Conservation (phyloP, 805 yeast species). For the Barnettozyma pratensis region DNA sequence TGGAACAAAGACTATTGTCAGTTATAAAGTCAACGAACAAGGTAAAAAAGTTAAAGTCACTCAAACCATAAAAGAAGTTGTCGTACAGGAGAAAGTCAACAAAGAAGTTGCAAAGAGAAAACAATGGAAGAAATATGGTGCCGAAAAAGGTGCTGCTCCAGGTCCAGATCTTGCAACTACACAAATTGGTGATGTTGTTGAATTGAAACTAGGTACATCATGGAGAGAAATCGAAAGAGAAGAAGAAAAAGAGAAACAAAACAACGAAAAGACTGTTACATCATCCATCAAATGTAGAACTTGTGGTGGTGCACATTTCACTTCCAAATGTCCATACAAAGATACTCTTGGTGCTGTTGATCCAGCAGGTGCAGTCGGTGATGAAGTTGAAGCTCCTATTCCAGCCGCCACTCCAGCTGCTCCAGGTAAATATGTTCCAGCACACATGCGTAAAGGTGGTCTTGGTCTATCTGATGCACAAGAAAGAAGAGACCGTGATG, state of each 20-base stretch:
- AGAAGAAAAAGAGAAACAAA: constrained; percentile 41
- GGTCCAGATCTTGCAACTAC: constrained; percentile 92
- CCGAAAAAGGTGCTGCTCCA: constrained; percentile 62
- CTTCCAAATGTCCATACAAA: constrained; percentile 93
- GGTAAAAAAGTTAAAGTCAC: constrained; percentile 86
- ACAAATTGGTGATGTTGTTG: constrained; percentile 79
- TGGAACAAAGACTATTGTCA: constrained; percentile 84
- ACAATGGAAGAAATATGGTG: constrained; percentile 86
- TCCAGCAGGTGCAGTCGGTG: constrained; percentile 33
- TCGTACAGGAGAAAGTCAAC: constrained; percentile 76
- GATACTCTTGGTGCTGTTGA: constrained; percentile 63
- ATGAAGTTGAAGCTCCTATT: constrained; percentile 52
- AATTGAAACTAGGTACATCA: constrained; percentile 64
- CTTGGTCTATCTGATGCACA: constrained; percentile 31
- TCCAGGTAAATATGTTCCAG: constrained; percentile 56
- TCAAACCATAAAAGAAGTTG: constrained; percentile 73
- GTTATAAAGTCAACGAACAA: constrained; percentile 66
- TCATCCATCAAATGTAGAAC: constrained; percentile 69
- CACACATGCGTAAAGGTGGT: constrained; percentile 44
- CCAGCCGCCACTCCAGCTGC: constrained; percentile 34
- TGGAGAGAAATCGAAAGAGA: constrained; percentile 78
- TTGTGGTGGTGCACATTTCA: constrained; percentile 93
- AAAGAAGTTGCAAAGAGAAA: constrained; percentile 83
- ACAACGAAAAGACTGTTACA: constrained; percentile 41
- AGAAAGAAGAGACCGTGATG: constrained; percentile 65